Percentiles rank a stretch among this genome's conserved stretches.
phyloP scores from a whole-genome alignment of 2,329 filamentous ascomycete species.

The Apiospora phragmitis region DNA sequence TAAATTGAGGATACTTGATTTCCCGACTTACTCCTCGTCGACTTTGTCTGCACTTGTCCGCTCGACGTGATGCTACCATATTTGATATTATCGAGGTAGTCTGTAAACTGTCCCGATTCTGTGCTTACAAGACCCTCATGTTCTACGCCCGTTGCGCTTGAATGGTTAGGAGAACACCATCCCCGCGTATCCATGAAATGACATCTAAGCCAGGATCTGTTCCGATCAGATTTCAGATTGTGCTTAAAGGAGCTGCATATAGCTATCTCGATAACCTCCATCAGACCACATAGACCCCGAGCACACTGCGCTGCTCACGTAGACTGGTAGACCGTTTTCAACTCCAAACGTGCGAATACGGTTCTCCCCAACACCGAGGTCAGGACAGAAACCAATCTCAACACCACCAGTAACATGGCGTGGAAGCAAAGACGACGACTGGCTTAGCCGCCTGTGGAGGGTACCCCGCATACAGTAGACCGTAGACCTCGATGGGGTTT shows the following conservation, averaged over 20 bases:
- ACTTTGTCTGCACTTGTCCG: neutral
- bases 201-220: neutral
- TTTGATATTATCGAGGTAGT: neutral
- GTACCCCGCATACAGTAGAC: neutral
- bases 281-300: neutral
- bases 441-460: neutral
- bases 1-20: constrained; percentile 8
- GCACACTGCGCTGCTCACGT: neutral
- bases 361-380: neutral
- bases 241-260: neutral
- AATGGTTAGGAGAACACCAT: neutral
- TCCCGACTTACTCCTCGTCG: neutral
- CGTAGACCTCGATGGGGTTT: neutral
- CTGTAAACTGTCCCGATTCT: too few species aligned
- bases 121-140: neutral
- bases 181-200: neutral
- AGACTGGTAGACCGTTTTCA: neutral
- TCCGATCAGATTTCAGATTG: neutral
- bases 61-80: neutral
- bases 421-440: neutral
- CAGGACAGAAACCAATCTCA: neutral
- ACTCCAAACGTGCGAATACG: neutral
- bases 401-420: neutral
- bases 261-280: neutral
- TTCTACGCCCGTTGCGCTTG: neutral